Base-by-base conservation (phyloP, 129 eudicot species). In the Erigeron canadensis region DNA sequence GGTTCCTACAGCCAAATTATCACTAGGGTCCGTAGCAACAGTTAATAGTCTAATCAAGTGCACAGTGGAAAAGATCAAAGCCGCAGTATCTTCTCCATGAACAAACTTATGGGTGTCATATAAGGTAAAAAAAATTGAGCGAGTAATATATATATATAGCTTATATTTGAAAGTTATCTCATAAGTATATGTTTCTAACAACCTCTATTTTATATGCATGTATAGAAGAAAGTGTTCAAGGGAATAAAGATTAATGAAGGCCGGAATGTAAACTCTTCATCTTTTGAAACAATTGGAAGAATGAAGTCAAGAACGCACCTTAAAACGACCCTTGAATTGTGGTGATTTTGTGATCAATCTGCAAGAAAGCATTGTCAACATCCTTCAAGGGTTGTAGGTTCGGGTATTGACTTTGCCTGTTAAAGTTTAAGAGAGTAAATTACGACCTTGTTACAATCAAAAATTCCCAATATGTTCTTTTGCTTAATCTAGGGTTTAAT, bases 301-400 rank as follows among this genome's bases (percentile, higher is more conserved):
- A n/a, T n/a, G n/a, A 86, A 95, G 99, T 95, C 99, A 95, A 95
- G 99, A 95, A 95, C 99, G 96, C 87, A 90, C 99, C 99, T 86
- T 42, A 68, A 71, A 48, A 22, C 63, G 82, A 67, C 75, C 90
- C 85, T 82, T 81, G 95, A 74, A 38, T 55, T 67, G 43, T 82
- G 88, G 82, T 82, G 86, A 63, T 41, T 13, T 18, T 66, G 72
- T 63, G 76, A 28, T 80, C 16, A 19, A 79, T 57, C 55, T 23
- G 19, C 54, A 70, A 62, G 64, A 65, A 75, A 71, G 59, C 70
- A 75, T 41, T 67, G 61, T 82, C 80, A 76, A 77, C 84, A 53
- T 69, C 69, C 57, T 75, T 82, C 88, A 81, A 82, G 83, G 88
- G 82, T 80, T 78, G 75, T 79, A 50, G 98, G 98, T 94, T 89